Base-by-base conservation (phyloP, 2,329 filamentous ascomycete species). In the Nothomitra cinnamomea region DNA sequence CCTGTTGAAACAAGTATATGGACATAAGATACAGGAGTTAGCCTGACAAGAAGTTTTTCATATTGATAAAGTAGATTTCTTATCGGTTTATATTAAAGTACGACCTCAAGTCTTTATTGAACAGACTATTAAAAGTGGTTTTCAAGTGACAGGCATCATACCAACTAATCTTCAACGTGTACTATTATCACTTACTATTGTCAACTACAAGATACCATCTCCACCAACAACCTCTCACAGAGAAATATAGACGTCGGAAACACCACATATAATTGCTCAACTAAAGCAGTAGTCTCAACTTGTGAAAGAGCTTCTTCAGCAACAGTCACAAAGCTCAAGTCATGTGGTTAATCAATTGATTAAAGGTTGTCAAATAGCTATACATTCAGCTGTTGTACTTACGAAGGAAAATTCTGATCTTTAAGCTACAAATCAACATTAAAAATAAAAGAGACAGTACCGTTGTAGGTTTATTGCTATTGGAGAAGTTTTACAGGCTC, bases 1-100 rank as follows among this genome's bases (percentile, higher is more conserved):
- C 52, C 59, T 61, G 17, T 59, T 69, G 17, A 69, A 69, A 58
- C 52, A 53, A 10, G 57, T 56, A 53, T 68, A 69, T 55, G 45
- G 63, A 40, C 49, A 58, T 35, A 22, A 62, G 53, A 60, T 69
- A 49, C 54, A 61, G 53, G 54, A 45, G 17, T 60, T 65, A 47
- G 63, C 64, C 10, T 57, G 60, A 53, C 48, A 55, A 51, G 40
- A 59, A 53, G 62, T 65, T 49, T 63, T 61, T 54, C 56, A 64
- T 52, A 64, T 67, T 56, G 62, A 52, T 13, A 64, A 64, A 54
- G 45, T 56, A 10, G 60, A 62, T 28, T 63, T 62, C 56, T 54
- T 61, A 56, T 55, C 57, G 53, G 59, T 58, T 51, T 66, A 63
- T 57, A 55, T 57, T 22, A 56, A 57, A 40, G 63, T 62, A 22